Conservation (phyloP, 1,284 basidiomycete species). For the Tetrapyrgos nigripes region DNA sequence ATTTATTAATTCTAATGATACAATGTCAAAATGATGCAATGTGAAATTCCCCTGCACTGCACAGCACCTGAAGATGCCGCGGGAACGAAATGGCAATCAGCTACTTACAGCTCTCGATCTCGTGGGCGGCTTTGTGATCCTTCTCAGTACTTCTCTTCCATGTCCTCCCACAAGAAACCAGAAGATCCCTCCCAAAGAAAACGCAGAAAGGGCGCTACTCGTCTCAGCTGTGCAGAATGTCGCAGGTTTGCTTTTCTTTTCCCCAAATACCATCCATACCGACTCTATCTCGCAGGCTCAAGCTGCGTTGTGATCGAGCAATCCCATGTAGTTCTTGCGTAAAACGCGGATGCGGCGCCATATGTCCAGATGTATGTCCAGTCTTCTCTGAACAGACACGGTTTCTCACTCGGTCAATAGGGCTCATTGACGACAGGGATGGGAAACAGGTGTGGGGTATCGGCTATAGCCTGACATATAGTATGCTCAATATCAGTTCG, state of each 20-base stretch:
- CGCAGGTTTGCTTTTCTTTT: constrained; percentile 54
- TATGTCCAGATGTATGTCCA: constrained; percentile 59
- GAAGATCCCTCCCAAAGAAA: constrained; percentile 58
- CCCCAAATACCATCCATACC: background rate
- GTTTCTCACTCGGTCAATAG: constrained; percentile 34
- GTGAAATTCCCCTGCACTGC: background rate
- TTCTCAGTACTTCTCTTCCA: constrained; percentile 26
- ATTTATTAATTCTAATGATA: too few relatives aligned
- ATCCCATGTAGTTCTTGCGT: constrained; percentile 71
- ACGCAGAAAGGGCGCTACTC: constrained; percentile 75
- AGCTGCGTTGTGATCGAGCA: constrained; percentile 76
- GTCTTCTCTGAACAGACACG: constrained; percentile 7
- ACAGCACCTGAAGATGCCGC: background rate
- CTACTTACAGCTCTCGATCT: background rate
- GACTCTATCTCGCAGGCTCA: constrained; percentile 53
- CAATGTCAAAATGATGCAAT: too few relatives aligned
- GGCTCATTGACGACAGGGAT: constrained; percentile 81
- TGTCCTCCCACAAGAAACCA: constrained; percentile 42
- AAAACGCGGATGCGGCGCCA: constrained; percentile 51
- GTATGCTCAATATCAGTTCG: constrained; percentile 14
- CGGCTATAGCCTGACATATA: constrained; percentile 4
- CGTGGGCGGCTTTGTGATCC: background rate
- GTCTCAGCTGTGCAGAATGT: constrained; percentile 80
- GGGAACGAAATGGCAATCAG: background rate
- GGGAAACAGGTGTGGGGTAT: constrained; percentile 68